These are phyloP conservation scores for Kodamaea jinghongensis DNA, from an alignment of 805 yeast genomes.

Conservation along the genomic window DNA sequence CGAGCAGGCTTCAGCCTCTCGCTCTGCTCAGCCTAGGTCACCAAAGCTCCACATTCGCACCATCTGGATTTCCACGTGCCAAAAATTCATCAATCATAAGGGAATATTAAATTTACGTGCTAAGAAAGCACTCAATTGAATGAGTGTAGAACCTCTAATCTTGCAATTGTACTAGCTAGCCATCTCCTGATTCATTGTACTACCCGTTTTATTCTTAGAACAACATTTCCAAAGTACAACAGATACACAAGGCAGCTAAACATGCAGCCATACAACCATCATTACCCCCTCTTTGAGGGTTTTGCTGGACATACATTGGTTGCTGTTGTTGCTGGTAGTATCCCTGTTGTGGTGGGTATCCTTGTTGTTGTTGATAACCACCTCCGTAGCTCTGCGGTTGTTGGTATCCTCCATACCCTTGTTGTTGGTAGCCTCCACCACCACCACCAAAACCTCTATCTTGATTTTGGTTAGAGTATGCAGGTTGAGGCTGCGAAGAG, in stretches of 20 bases:
- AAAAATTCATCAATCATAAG: too few species aligned
- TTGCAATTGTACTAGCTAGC: too few species aligned
- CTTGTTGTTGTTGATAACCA: conserved; percentile 12
- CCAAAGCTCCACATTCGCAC: too few species aligned
- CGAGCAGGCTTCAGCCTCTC: too few species aligned
- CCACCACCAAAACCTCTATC: conserved; percentile 21
- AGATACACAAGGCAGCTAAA: conserved; percentile 39
- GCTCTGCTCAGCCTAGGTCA: too few species aligned
- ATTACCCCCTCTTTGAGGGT: conserved; percentile 20
- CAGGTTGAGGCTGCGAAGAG: conserved; percentile 13
- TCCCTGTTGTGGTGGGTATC: conserved; percentile 25
- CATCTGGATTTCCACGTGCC: too few species aligned
- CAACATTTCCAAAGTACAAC: conserved; percentile 33
- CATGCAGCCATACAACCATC: conserved; percentile 37
- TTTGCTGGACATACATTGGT: conserved; percentile 44
- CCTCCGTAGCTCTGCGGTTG: conserved; percentile 12
- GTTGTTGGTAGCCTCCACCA: neutral
- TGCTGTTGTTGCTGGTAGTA: conserved; percentile 44
- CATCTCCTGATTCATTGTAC: too few species aligned
- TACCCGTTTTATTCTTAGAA: conserved; percentile 13
- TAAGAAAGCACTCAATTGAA: too few species aligned
- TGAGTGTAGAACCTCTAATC: too few species aligned
- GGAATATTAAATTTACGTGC: too few species aligned
- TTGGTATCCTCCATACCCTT: conserved; percentile 1
- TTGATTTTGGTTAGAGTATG: conserved; percentile 14